Conservation (phyloP, 2,329 filamentous ascomycete genomes). For the Ploettnerulaceae sp. region DNA sequence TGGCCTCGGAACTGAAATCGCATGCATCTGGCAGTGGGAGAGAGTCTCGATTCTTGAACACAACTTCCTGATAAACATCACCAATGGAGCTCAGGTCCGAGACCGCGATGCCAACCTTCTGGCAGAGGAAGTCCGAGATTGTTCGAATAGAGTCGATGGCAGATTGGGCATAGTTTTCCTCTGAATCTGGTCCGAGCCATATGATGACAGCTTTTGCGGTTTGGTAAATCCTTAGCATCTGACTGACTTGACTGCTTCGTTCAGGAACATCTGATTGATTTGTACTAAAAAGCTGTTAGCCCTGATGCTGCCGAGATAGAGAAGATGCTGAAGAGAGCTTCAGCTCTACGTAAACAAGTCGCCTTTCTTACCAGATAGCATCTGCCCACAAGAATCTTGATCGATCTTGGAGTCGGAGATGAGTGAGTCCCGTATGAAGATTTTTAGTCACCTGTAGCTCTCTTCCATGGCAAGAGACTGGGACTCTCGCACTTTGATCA, state of each 20-base stretch:
- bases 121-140: slow-evolving; percentile 10
- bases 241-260: slow-evolving; percentile 25
- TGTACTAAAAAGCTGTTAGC: slow-evolving; percentile 14
- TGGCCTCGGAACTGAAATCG: slow-evolving; percentile 18
- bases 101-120: slow-evolving; percentile 5
- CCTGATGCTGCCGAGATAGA: not conserved
- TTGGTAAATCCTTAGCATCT: slow-evolving; percentile 31
- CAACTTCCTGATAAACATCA: slow-evolving; percentile 15
- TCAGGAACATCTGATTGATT: slow-evolving; percentile 27
- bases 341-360: not conserved
- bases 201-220: slow-evolving; percentile 26
- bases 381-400: slow-evolving; percentile 24
- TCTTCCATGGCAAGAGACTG: slow-evolving; percentile 1
- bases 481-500: slow-evolving; percentile 9
- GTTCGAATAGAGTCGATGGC: slow-evolving; percentile 4
- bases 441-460: slow-evolving; percentile 15
- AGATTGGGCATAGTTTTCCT: slow-evolving; percentile 2
- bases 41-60: slow-evolving; percentile 18
- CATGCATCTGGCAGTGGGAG: slow-evolving; percentile 21
- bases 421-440: slow-evolving; percentile 20
- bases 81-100: slow-evolving; percentile 7
- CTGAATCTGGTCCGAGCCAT: slow-evolving; percentile 22
- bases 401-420: slow-evolving; percentile 18
- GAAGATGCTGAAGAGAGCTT: not conserved
- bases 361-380: slow-evolving; percentile 10